Evolutionary conservation across 768 basidiomycete species (phyloP).

Genomic region (Suillus discolor): DNA sequence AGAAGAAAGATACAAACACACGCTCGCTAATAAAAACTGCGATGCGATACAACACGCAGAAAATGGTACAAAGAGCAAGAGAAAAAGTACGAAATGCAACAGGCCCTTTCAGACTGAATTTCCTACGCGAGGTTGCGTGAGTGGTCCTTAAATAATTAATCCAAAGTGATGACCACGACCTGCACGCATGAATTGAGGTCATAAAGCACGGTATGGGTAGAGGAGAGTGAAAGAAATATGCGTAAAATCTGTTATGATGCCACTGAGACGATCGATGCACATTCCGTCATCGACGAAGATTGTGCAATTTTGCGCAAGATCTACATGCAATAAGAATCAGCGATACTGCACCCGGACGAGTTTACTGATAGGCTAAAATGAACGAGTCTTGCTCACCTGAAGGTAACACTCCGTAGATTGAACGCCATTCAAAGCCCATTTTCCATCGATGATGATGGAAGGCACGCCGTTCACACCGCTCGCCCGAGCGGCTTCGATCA

Average conservation of each 20-base stretch:
- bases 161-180: not conserved
- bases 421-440: slow-evolving; percentile 48
- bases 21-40: not conserved
- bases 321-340: slow-evolving; percentile 13
- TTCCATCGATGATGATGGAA: slow-evolving; percentile 49
- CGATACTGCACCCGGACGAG: not conserved
- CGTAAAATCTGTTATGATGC: not conserved
- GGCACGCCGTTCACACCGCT: slow-evolving; percentile 55
- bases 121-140: not conserved
- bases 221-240: not conserved
- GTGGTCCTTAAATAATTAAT: slow-evolving; percentile 4
- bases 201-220: not conserved
- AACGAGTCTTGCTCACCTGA: slow-evolving; percentile 29
- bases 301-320: slow-evolving; percentile 36
- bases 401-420: slow-evolving; percentile 44
- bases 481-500: slow-evolving; percentile 41
- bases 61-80: not conserved
- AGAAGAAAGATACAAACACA: not conserved
- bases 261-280: slow-evolving; percentile 1
- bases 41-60: not conserved
- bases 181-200: not conserved
- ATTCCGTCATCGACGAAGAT: slow-evolving; percentile 8
- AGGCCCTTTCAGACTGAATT: not conserved
- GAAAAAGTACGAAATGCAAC: not conserved
- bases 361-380: not conserved